A percentile compares a stretch with the other conserved stretches of the same genome.
Evolutionary conservation across 768 basidiomycete genomes (phyloP).

Genomic region (Cystofilobasidium capitatum): DNA sequence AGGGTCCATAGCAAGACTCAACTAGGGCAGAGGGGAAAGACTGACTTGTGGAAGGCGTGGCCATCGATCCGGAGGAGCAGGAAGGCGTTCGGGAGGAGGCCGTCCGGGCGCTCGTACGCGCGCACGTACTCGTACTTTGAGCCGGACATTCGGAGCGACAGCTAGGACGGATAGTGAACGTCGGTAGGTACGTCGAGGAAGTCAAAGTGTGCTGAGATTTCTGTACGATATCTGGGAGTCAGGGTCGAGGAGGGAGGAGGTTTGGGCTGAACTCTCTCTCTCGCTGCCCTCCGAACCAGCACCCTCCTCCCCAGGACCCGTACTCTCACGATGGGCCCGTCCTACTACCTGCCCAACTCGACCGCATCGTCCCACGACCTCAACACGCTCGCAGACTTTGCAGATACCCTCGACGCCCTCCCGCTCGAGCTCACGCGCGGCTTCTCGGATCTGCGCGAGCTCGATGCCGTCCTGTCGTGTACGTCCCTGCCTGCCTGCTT

Average conservation of each 20-base stretch:
- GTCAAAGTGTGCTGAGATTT: too few relatives aligned
- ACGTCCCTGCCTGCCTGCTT: constrained; percentile 25
- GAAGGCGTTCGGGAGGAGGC: constrained; percentile 70
- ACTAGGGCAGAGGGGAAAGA: constrained; percentile 13
- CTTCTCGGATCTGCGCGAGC: constrained; percentile 92
- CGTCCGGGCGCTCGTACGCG: constrained; percentile 78
- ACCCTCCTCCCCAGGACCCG: not conserved
- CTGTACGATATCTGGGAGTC: too few relatives aligned
- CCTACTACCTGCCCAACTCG: not conserved
- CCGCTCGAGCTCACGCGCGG: constrained; percentile 88
- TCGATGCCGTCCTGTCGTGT: constrained; percentile 79
- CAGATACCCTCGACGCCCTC: constrained; percentile 83
- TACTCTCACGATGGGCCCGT: not conserved
- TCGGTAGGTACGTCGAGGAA: too few relatives aligned
- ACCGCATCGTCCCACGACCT: constrained; percentile 16
- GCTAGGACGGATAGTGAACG: not conserved
- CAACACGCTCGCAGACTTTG: constrained; percentile 57
- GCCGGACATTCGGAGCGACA: constrained; percentile 60
- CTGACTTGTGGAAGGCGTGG: constrained; percentile 81
- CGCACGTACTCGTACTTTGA: constrained; percentile 87
- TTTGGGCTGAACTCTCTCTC: too few relatives aligned
- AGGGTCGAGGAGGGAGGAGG: too few relatives aligned
- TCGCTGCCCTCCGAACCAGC: not conserved
- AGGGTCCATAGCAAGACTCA: not conserved
- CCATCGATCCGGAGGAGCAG: constrained; percentile 84